phyloP scores from a whole-genome alignment of 148 eudicot species.

The Rhododendron griersonianum region DNA sequence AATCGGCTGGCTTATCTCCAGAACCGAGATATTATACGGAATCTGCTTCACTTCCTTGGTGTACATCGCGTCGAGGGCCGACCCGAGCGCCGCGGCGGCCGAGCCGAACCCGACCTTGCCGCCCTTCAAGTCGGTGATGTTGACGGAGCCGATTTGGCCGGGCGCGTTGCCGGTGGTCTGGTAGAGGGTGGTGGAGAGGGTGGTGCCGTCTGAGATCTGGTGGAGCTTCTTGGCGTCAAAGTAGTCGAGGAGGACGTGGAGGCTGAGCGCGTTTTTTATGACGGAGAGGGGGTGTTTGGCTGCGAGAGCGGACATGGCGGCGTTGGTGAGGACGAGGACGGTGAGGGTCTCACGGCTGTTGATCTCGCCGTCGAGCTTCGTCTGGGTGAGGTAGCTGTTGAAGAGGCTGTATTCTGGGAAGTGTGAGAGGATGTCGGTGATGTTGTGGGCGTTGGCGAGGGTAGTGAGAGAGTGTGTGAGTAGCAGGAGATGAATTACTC shows the following conservation, averaged over 20 bases:
- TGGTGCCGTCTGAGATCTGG: conserved; percentile 35
- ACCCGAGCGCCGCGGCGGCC: conserved; percentile 37
- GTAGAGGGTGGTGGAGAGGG: conserved; percentile 49
- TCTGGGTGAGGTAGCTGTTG: conserved; percentile 51
- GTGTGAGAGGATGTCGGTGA: conserved; percentile 51
- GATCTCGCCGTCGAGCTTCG: conserved; percentile 78
- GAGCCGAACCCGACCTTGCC: conserved; percentile 64
- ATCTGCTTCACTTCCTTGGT: conserved; percentile 39
- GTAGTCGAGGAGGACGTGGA: conserved; percentile 67
- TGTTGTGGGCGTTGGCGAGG: conserved; percentile 8
- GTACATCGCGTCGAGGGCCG: conserved; percentile 39
- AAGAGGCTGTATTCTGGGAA: conserved; percentile 48
- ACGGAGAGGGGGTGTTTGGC: conserved; percentile 45
- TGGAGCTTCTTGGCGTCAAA: conserved; percentile 58
- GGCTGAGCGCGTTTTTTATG: conserved; percentile 44
- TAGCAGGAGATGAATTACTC: conserved; percentile 1
- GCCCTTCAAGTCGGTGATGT: conserved; percentile 58
- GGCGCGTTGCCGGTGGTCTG: conserved; percentile 64
- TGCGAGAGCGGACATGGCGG: conserved; percentile 37
- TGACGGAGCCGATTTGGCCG: conserved; percentile 40
- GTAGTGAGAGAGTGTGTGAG: conserved; percentile 15
- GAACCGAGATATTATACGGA: conserved; percentile 50
- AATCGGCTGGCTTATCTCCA: conserved; percentile 21
- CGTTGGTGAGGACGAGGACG: conserved; percentile 58
- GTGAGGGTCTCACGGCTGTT: conserved; percentile 65